Evolutionary conservation across 257 asterid species (phyloP), one percentile per base, ranked within the genome.

Genomic region (Phtheirospermum japonicum): DNA sequence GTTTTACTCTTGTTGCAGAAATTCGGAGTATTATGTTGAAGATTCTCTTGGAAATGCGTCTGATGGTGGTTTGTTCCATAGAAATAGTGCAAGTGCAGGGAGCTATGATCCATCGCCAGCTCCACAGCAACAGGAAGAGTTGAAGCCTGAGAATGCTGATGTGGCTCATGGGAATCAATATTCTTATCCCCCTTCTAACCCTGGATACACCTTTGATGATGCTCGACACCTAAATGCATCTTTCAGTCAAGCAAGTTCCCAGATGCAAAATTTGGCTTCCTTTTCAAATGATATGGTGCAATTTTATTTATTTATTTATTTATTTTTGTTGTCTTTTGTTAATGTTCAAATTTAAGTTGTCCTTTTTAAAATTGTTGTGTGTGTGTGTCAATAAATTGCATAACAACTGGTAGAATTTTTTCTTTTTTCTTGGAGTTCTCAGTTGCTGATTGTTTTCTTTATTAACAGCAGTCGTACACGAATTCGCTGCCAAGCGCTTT

Each of bases 111-210:
- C 83, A 64, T 62, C 95, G 51, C 60, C 94, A 65, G 84, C 78
- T 52, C 52, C 93, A 57, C 90, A 82, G 67, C 79, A 82, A 52
- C n/a, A n/a, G n/a, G 97, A 83, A 69, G 77, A 79, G 46, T 69
- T 83, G 80, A 93, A 82, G 78, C 77, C 77, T 16, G 92, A 89
- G 64, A 79, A 63, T 76, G 76, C 86, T 32, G 97, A 86, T 70
- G 66, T 73, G 43, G 89, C n/a, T n/a, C n/a, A n/a, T n/a, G n/a
- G 74, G 63, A 79, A 76, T 79, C 95, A 83, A 64, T 89, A 85
- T 63, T 63, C 80, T 45, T 89, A 76, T 61, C 85, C 79, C 65
- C 64, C 95, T 42, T 63, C 94, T 56, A 74, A 76, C 40, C 71
- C 83, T 64, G 83, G 79, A 54, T 85, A 79, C 75, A 43, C 84